Evolutionary conservation across 768 basidiomycete genomes (phyloP).

Genomic region (Lentinula guzmanii): DNA sequence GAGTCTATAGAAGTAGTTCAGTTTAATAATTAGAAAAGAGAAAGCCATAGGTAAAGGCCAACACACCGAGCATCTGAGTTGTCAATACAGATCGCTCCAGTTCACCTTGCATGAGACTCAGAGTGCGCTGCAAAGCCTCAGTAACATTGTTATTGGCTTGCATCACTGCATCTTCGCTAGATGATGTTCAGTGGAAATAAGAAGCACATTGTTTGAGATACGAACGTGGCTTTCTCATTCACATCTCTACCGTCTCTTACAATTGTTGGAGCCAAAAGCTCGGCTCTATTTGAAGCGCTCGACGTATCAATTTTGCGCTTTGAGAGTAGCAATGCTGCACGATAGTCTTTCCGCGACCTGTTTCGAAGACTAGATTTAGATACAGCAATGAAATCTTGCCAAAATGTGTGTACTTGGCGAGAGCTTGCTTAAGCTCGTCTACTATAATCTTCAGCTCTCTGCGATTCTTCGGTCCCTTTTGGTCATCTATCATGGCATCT

Average conservation of each 20-base stretch:
- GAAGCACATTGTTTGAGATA: constrained; percentile 8
- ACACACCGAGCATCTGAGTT: constrained; percentile 75
- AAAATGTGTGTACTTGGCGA: constrained; percentile 41
- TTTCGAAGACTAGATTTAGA: not conserved
- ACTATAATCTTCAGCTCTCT: constrained; percentile 44
- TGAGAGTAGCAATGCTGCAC: constrained; percentile 65
- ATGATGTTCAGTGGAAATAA: not conserved
- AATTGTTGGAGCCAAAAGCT: constrained; percentile 53
- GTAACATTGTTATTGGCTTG: constrained; percentile 87
- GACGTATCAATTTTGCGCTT: constrained; percentile 68
- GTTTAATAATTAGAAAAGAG: not conserved
- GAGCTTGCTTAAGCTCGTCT: constrained; percentile 36
- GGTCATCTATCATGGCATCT: constrained; percentile 69
- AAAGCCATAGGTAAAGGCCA: not conserved
- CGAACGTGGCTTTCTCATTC: constrained; percentile 61
- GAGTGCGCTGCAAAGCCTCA: constrained; percentile 78
- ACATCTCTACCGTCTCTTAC: constrained; percentile 29
- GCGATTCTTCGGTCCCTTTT: constrained; percentile 48
- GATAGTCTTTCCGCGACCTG: constrained; percentile 58
- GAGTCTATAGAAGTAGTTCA: constrained; percentile 40
- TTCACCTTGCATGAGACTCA: constrained; percentile 84
- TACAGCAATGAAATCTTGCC: not conserved
- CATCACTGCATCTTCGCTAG: constrained; percentile 81
- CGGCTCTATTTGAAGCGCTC: constrained; percentile 55
- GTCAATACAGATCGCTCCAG: constrained; percentile 86